Evolutionary conservation across 352 stramenopile species (phyloP).

Genomic region (Phytophthora citricola): DNA sequence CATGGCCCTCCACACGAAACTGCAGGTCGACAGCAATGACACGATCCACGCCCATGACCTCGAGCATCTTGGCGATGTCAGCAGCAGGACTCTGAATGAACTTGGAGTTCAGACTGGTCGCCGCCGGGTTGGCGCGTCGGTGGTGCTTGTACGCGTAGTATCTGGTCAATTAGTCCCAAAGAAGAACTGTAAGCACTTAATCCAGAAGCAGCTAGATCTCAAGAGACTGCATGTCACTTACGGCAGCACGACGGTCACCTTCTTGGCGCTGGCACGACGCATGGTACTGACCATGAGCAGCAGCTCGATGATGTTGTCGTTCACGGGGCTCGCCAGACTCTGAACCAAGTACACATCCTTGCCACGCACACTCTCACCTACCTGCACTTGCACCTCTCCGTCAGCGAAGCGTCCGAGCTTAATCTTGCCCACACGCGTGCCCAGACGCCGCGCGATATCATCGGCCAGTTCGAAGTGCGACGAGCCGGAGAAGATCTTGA

Average conservation of each 20-base stretch:
- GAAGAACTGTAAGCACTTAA: slow-evolving; percentile 6
- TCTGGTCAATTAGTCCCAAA: slow-evolving; percentile 30
- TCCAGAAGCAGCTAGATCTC: background rate
- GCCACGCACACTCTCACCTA: slow-evolving; percentile 92
- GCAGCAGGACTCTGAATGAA: slow-evolving; percentile 90
- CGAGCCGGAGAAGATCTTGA: slow-evolving; percentile 94
- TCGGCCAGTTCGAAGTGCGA: slow-evolving; percentile 91
- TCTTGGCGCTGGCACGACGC: slow-evolving; percentile 93
- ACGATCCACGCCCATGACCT: slow-evolving; percentile 94
- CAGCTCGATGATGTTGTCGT: slow-evolving; percentile 96
- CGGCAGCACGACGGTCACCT: slow-evolving; percentile 94
- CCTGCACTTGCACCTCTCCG: slow-evolving; percentile 93
- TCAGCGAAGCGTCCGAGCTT: slow-evolving; percentile 92
- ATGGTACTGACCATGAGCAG: slow-evolving; percentile 95
- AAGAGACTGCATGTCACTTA: slow-evolving; percentile 44
- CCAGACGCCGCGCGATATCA: slow-evolving; percentile 89
- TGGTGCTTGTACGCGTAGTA: slow-evolving; percentile 96
- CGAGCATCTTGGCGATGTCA: slow-evolving; percentile 93
- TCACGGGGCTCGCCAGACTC: slow-evolving; percentile 91
- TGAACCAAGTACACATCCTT: slow-evolving; percentile 97
- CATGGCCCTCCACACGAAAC: slow-evolving; percentile 88
- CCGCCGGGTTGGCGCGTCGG: slow-evolving; percentile 82
- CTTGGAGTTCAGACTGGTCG: slow-evolving; percentile 92
- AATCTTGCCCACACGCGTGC: slow-evolving; percentile 88
- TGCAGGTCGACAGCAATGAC: slow-evolving; percentile 95